These are phyloP conservation scores for Hanseniaspora singularis DNA, from an alignment of 805 yeast genomes.

Conservation along the genomic window DNA sequence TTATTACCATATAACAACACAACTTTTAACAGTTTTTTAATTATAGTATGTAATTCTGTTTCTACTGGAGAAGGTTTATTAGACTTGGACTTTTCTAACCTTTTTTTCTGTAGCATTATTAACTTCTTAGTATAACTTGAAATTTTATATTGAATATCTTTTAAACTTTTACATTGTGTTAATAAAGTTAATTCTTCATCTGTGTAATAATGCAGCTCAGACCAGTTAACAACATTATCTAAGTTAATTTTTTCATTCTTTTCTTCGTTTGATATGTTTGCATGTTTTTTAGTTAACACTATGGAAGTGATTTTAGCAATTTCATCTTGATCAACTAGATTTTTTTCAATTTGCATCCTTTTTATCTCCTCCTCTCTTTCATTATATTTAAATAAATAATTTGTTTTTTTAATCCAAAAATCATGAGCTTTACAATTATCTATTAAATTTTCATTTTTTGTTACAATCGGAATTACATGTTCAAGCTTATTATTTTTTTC, in stretches of 20 bases:
- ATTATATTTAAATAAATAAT: conserved; percentile 31
- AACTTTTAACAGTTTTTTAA: conserved; percentile 37
- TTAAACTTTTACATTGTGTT: conserved; percentile 35
- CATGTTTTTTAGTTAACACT: conserved; percentile 11
- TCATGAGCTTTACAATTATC: conserved; percentile 40
- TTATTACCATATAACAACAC: conserved; percentile 29
- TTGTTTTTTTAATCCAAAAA: conserved; percentile 44
- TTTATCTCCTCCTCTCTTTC: conserved; percentile 8
- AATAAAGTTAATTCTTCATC: conserved; percentile 37
- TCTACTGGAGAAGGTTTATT: conserved; percentile 36
- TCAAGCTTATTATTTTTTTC: conserved; percentile 27
- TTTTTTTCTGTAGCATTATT: conserved; percentile 38
- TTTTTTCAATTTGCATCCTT: not conserved
- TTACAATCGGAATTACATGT: conserved; percentile 52
- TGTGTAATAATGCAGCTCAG: conserved; percentile 37
- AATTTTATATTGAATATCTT: conserved; percentile 30
- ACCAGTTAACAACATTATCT: conserved; percentile 40
- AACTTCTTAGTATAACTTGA: conserved; percentile 38
- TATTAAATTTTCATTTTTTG: conserved; percentile 46
- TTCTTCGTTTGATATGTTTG: conserved; percentile 11
- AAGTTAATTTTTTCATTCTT: conserved; percentile 17
- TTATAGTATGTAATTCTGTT: conserved; percentile 32
- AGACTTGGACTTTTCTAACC: conserved; percentile 28
- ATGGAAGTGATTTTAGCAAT: not conserved
- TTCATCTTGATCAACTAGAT: not conserved